Evolutionary conservation across 1,284 basidiomycete species (phyloP).

Genomic region (Pterulicium gracile): DNA sequence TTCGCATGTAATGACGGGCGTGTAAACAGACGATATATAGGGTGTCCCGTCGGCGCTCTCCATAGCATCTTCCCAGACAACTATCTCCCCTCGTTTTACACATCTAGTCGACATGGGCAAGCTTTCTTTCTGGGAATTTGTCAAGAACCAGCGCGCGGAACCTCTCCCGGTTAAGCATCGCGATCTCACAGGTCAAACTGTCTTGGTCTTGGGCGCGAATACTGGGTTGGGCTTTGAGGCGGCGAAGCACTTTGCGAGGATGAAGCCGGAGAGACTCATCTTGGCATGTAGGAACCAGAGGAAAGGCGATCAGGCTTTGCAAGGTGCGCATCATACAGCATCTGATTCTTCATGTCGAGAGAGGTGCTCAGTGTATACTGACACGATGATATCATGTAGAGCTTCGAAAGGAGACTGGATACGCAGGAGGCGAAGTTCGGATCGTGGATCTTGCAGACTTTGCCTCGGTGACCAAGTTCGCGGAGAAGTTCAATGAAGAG

Average conservation of each 20-base stretch:
- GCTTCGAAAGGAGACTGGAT: constrained; percentile 15
- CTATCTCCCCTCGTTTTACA: too few species aligned
- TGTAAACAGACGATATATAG: too few species aligned
- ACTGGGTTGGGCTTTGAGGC: constrained; percentile 23
- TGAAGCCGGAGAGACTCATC: constrained; percentile 20
- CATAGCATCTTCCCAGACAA: too few species aligned
- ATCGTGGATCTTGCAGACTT: constrained; percentile 21
- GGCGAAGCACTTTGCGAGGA: constrained; percentile 20
- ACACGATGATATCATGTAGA: background rate
- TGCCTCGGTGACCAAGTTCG: constrained; percentile 19
- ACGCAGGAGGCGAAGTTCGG: constrained; percentile 14
- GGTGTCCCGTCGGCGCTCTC: too few species aligned
- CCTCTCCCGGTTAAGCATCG: background rate
- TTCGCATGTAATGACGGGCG: too few species aligned
- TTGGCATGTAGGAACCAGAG: constrained; percentile 17
- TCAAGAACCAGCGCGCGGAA: background rate
- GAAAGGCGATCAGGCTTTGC: constrained; percentile 15
- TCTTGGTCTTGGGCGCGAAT: constrained; percentile 23
- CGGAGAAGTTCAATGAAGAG: constrained; percentile 17
- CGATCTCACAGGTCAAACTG: constrained; percentile 20
- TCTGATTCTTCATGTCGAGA: constrained; percentile 1
- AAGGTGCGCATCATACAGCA: constrained; percentile 12
- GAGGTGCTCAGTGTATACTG: background rate
- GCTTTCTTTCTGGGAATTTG: background rate
- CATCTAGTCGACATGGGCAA: too few species aligned